Evolutionary conservation across 2,329 filamentous ascomycete genomes (phyloP).

Genomic region (Venturiaceae sp.): DNA sequence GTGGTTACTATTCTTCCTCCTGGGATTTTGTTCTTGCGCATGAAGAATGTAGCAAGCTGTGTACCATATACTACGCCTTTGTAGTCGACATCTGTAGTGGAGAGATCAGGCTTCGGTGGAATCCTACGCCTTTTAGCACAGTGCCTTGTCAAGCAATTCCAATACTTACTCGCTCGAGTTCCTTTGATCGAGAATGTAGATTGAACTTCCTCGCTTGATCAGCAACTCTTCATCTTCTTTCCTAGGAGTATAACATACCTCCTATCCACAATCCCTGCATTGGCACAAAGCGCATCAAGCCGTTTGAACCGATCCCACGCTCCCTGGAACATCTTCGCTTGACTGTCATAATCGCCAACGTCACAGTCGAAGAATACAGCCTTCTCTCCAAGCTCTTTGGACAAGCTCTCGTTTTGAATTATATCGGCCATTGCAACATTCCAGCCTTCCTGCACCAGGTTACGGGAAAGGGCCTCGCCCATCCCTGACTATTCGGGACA

Average conservation of each 20-base stretch:
- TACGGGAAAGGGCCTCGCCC: slow-evolving; percentile 14
- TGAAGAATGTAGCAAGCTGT: slow-evolving; percentile 42
- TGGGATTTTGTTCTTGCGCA: slow-evolving; percentile 36
- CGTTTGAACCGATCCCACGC: slow-evolving; percentile 35
- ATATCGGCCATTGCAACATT: slow-evolving; percentile 21
- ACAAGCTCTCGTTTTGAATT: slow-evolving; percentile 15
- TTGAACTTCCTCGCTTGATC: slow-evolving; percentile 16
- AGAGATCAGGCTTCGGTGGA: slow-evolving; percentile 35
- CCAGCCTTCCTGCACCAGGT: slow-evolving; percentile 17
- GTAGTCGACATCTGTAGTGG: slow-evolving; percentile 39
- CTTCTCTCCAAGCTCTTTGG: slow-evolving; percentile 17
- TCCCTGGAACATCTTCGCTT: slow-evolving; percentile 31
- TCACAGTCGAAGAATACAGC: slow-evolving; percentile 33
- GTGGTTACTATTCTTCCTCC: slow-evolving; percentile 37
- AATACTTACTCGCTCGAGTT: slow-evolving; percentile 10
- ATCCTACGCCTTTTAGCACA: slow-evolving; percentile 12
- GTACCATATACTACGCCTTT: slow-evolving; percentile 43
- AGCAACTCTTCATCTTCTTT: background rate
- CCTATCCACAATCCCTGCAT: slow-evolving; percentile 40
- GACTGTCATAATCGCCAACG: slow-evolving; percentile 36
- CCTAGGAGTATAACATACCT: slow-evolving; percentile 10
- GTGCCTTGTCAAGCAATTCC: background rate
- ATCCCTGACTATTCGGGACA: slow-evolving; percentile 15
- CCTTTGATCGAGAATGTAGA: slow-evolving; percentile 32
- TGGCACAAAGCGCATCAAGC: slow-evolving; percentile 39